Base-by-base conservation (phyloP, 164 flowering plant genomes). In the Stephania cephalantha region DNA sequence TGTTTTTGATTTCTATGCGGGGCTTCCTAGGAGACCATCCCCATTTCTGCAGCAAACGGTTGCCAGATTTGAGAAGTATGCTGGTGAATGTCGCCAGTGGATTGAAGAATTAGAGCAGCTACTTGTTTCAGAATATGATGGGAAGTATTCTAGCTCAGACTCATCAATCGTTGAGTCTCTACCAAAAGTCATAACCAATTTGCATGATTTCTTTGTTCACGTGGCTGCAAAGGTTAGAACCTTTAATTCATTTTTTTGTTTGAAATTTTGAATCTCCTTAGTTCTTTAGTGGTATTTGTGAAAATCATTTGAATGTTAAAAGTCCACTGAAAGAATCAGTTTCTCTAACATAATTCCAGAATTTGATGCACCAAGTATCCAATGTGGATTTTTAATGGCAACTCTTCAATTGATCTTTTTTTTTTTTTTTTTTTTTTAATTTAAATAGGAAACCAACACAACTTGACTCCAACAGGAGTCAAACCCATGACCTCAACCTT, bases 31-130 rank as follows among this genome's bases (percentile, higher is more conserved):
- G 84, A 91, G 93, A 79, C 97, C 99, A 42, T 91, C 98, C 66
- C 93, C 92, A 0, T 96, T 91, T 84, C 71, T 91, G 79, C 90
- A 86, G 82, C 88, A 91, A 48, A 91, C 98, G 70, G 85, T 91
- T 77, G 80, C 84, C 25, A 87, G 93, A 85, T 96, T 94, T 83
- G 94, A 92, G 86, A 96, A 90, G 80, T 86, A 88, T 80, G 79
- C 94, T 77, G 80, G 79, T 53, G 92, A 88, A 78, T 96, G 97
- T 75, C 88, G 87, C 68, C 97, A 96, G 85, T 94, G 97, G 97
- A 80, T 96, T 82, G 97, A 90, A 83, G 99, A 96, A 80, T 85
- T 96, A 73, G 99, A 96, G 82, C 98, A 94, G 81, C 80, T 95
- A 78, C 88, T 95, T 42, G 83, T 87, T 67, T 80, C 85, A 48